Evolutionary conservation across 192 early-diverging fungal species (phyloP).

Genomic region (Rhizophagus prolifer): DNA sequence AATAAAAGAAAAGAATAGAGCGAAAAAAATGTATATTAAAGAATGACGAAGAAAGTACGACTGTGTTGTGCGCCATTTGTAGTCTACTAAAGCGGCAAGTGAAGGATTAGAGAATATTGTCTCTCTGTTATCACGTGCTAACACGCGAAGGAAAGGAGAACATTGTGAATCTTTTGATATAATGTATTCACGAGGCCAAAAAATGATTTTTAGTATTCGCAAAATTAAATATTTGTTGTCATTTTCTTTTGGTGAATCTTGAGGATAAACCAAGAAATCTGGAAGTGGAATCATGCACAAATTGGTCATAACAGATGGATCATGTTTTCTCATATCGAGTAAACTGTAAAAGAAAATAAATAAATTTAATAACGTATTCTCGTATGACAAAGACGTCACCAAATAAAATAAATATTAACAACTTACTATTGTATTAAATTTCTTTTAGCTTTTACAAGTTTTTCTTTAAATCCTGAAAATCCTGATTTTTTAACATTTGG

Average conservation of each 20-base stretch:
- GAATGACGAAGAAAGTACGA: background rate
- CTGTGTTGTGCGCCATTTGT: background rate
- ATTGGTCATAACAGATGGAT: too few species aligned
- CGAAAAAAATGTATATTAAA: background rate
- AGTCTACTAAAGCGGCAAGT: background rate
- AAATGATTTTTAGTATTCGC: background rate
- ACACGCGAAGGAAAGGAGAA: background rate
- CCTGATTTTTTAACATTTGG: background rate
- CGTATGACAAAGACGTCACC: too few species aligned
- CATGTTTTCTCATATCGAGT: too few species aligned
- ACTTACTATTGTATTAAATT: too few species aligned
- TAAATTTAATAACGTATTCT: background rate
- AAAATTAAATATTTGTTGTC: background rate
- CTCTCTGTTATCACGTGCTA: background rate
- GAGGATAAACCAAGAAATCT: conserved; percentile 10
- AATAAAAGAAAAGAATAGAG: background rate
- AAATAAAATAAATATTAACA: too few species aligned
- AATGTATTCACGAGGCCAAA: conserved; percentile 2
- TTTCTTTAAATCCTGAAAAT: background rate
- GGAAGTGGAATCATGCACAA: background rate
- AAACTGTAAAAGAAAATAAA: too few species aligned
- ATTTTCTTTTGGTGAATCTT: background rate
- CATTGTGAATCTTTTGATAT: background rate
- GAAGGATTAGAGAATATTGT: background rate
- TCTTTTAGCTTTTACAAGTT: too few species aligned